Percentiles rank a stretch among this genome's conserved stretches.
These are phyloP conservation scores for Blepharisma japonicum DNA, from an alignment of 73 alveolate species.

Conservation along the genomic window DNA sequence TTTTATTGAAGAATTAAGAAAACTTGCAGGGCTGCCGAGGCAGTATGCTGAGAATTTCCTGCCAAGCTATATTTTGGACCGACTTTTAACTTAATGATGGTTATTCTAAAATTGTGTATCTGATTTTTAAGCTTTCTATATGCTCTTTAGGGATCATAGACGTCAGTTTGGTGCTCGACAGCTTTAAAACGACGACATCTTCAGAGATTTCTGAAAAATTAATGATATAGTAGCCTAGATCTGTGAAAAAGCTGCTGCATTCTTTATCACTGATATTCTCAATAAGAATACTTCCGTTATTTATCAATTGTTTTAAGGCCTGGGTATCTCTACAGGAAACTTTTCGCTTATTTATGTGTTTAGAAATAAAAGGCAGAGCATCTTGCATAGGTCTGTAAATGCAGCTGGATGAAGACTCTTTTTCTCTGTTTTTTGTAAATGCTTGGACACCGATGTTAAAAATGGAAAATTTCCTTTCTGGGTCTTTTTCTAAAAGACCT, in stretches of 20 bases:
- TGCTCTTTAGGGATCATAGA: constrained; percentile 36
- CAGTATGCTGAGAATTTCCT: no score
- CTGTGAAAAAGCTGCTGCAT: constrained; percentile 8
- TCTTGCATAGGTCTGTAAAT: constrained; percentile 71
- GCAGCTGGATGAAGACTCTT: constrained; percentile 57
- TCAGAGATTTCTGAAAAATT: constrained; percentile 55
- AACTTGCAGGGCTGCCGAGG: no score
- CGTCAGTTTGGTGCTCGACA: constrained; percentile 33
- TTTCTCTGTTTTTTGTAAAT: constrained; percentile 60
- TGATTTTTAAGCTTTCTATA: constrained; percentile 1
- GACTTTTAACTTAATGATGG: no score
- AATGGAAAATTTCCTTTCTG: constrained; percentile 38
- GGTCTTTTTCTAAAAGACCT: constrained; percentile 55
- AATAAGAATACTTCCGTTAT: constrained; percentile 6
- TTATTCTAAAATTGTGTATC: background rate
- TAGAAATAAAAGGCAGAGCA: constrained; percentile 67
- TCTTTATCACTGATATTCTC: constrained; percentile 51
- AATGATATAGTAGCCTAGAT: constrained; percentile 38
- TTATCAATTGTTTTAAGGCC: constrained; percentile 45
- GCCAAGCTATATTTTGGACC: no score
- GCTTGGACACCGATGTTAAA: constrained; percentile 74
- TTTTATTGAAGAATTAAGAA: no score
- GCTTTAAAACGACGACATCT: constrained; percentile 65
- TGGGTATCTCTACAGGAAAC: constrained; percentile 46
- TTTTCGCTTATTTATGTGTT: constrained; percentile 70